Evolutionary conservation across 176 grass and related monocot species (phyloP).

Genomic region (Ampelocalamus luodianensis): DNA sequence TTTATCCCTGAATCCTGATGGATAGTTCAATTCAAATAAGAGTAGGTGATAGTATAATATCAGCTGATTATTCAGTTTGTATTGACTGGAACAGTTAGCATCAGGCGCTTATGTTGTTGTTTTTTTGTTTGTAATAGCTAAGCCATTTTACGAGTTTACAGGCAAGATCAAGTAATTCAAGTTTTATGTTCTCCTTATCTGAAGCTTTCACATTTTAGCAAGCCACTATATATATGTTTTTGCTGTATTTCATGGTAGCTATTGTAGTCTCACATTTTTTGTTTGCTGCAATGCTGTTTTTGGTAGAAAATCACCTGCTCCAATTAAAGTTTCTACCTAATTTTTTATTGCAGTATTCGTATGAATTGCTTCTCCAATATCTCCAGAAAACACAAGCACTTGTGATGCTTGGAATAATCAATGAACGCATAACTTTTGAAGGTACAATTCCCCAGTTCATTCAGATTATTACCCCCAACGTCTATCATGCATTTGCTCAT

Average conservation of each 20-base stretch:
- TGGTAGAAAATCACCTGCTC: not conserved
- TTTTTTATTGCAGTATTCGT: slow-evolving; percentile 80
- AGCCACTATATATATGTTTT: not conserved
- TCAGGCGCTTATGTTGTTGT: not conserved
- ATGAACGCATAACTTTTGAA: slow-evolving; percentile 92
- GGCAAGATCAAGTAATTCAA: not conserved
- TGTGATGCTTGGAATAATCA: slow-evolving; percentile 86
- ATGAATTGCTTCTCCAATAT: slow-evolving; percentile 87
- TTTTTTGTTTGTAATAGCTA: not conserved
- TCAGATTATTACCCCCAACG: not conserved
- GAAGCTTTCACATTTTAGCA: not conserved
- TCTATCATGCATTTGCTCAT: slow-evolving; percentile 35
- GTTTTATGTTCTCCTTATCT: not conserved
- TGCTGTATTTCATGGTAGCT: not conserved
- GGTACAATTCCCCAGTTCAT: slow-evolving; percentile 49
- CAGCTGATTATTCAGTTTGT: not conserved
- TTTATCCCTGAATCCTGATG: slow-evolving; percentile 4
- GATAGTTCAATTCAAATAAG: not conserved
- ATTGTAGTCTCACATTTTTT: slow-evolving; percentile 29
- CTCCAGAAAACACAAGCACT: slow-evolving; percentile 90
- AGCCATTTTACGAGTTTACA: not conserved
- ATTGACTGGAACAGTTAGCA: slow-evolving; percentile 2
- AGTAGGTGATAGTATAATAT: not conserved
- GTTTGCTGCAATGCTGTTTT: slow-evolving; percentile 29
- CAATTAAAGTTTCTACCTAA: slow-evolving; percentile 3